phyloP scores from a whole-genome alignment of 331 rosid genomes.

The Arachis monticola region DNA sequence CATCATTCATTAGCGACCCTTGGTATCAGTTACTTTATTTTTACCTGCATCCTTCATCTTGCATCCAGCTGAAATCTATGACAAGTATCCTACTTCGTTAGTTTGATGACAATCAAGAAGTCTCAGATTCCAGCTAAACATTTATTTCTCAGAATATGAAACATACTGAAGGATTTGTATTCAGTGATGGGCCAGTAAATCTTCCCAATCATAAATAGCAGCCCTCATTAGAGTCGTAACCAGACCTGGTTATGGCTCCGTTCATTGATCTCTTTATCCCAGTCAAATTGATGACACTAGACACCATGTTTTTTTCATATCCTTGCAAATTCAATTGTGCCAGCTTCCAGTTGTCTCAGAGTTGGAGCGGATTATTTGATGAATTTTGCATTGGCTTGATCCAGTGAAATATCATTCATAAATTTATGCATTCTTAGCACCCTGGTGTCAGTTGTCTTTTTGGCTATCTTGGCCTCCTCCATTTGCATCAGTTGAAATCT shows the following conservation, averaged over 20 bases:
- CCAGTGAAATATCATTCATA: constrained; percentile 63
- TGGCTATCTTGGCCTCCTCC: constrained; percentile 48
- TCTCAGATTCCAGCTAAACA: constrained; percentile 50
- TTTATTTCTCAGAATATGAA: constrained; percentile 47
- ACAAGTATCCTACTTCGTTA: constrained; percentile 41
- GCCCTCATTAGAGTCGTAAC: constrained; percentile 38
- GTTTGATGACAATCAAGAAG: constrained; percentile 37
- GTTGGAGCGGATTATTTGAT: constrained; percentile 42
- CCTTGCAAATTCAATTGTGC: constrained; percentile 44
- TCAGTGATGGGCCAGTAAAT: constrained; percentile 58
- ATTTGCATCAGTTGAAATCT: constrained; percentile 52
- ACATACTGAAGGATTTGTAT: constrained; percentile 43
- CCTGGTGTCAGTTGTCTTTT: constrained; percentile 44
- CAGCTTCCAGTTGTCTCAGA: constrained; percentile 45
- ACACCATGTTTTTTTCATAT: constrained; percentile 43
- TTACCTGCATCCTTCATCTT: constrained; percentile 51
- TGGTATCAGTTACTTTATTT: constrained; percentile 41
- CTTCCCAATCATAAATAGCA: constrained; percentile 68
- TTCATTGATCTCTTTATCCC: constrained; percentile 57
- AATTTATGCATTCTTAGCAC: constrained; percentile 60
- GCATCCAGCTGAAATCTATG: constrained; percentile 56
- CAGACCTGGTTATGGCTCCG: constrained; percentile 46
- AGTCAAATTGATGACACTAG: constrained; percentile 50
- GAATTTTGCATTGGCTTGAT: constrained; percentile 48
- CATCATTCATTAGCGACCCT: constrained; percentile 39